Percentiles rank a stretch among this genome's conserved stretches.
These are phyloP conservation scores for Podospora pseudoanserina DNA, from an alignment of 495 filamentous ascomycete genomes.

Conservation along the genomic window DNA sequence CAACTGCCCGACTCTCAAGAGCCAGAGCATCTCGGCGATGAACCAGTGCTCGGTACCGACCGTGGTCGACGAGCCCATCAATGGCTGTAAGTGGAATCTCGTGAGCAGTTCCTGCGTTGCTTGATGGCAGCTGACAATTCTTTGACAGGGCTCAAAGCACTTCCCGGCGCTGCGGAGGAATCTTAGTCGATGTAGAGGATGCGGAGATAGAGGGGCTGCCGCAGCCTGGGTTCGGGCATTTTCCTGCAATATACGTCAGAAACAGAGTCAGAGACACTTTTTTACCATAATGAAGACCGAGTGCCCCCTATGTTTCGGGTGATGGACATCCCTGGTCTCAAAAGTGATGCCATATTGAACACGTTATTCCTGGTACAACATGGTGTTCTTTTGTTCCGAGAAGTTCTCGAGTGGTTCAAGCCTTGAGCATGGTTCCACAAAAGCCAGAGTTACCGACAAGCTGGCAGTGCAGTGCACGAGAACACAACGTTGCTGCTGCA, in stretches of 20 bases:
- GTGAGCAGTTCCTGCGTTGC: background rate
- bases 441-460: background rate
- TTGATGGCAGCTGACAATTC: background rate
- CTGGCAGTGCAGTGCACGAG: background rate
- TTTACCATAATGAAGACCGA: background rate
- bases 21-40: constrained; percentile 31
- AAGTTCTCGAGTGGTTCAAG: background rate
- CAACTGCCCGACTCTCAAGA: constrained; percentile 39
- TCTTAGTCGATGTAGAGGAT: background rate
- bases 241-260: background rate
- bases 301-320: background rate
- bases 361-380: background rate
- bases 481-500: background rate
- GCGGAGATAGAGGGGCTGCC: background rate
- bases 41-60: constrained; percentile 33
- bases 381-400: background rate
- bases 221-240: background rate
- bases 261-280: background rate
- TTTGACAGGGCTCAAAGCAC: constrained; percentile 9
- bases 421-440: background rate
- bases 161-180: constrained; percentile 9
- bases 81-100: constrained; percentile 25
- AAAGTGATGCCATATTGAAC: background rate
- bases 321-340: background rate
- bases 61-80: constrained; percentile 26